These are phyloP conservation scores for Persicaria tinctoria DNA, from an alignment of 148 eudicot species.

Conservation along the genomic window DNA sequence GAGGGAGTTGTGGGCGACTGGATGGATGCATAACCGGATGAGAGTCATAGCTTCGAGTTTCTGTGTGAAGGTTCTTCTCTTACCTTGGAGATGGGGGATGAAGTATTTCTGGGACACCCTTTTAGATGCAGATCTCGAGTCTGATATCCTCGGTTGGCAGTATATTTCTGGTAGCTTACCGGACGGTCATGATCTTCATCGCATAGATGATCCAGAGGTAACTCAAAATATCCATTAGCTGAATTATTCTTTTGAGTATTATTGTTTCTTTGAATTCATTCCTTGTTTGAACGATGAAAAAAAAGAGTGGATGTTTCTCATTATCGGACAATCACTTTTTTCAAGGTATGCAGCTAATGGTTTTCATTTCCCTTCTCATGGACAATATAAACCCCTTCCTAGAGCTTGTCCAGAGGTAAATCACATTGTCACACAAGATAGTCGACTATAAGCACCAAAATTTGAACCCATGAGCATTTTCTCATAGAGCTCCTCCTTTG, in stretches of 20 bases:
- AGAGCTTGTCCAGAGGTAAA: no score
- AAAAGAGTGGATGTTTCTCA: no score
- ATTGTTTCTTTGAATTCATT: not conserved
- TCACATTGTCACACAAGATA: no score
- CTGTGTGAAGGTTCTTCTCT: conserved; percentile 69
- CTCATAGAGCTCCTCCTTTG: not conserved
- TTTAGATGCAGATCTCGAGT: conserved; percentile 90
- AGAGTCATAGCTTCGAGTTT: conserved; percentile 88
- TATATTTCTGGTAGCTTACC: conserved; percentile 96
- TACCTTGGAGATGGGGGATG: conserved; percentile 99
- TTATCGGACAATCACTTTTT: no score
- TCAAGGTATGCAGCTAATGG: no score
- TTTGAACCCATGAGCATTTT: not conserved
- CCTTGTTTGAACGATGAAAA: not conserved
- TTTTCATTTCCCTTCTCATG: no score
- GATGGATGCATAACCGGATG: conserved; percentile 87
- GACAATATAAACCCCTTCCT: no score
- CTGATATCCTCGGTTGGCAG: conserved; percentile 98
- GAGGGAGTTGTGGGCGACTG: conserved; percentile 99
- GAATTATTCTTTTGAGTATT: not conserved
- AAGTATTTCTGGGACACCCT: conserved; percentile 98
- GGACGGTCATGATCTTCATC: conserved; percentile 87
- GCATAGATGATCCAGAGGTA: conserved; percentile 81
- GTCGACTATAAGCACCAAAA: not conserved
- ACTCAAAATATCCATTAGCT: conserved; percentile 12